Conservation (phyloP, 2,329 filamentous ascomycete species). For the Xylaria sp. region DNA sequence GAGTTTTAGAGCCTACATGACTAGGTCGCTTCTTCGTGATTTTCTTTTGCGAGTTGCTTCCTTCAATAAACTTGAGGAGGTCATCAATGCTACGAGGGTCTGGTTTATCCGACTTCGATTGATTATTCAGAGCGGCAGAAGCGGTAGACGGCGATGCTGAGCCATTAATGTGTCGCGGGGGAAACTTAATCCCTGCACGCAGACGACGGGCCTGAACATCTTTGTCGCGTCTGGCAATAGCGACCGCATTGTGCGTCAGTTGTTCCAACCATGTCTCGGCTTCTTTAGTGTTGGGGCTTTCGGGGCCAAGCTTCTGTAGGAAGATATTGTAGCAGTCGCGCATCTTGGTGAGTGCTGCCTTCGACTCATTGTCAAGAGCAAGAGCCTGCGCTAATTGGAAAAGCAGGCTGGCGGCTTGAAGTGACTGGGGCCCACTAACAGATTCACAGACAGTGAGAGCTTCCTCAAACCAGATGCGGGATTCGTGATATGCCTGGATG, state of each 20-base stretch:
- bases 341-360: constrained; percentile 90
- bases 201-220: constrained; percentile 78
- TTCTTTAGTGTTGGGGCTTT: constrained; percentile 98
- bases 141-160: constrained; percentile 47
- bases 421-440: constrained; percentile 85
- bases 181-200: constrained; percentile 72
- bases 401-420: constrained; percentile 91
- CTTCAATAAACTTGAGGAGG: constrained; percentile 92
- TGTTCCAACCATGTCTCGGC: constrained; percentile 96
- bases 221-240: constrained; percentile 91
- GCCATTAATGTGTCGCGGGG: constrained; percentile 66
- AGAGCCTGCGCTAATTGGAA: constrained; percentile 97
- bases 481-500: constrained; percentile 92
- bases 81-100: constrained; percentile 91
- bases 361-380: constrained; percentile 93
- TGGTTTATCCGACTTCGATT: constrained; percentile 42
- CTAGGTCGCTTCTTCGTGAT: constrained; percentile 61
- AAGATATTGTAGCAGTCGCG: constrained; percentile 97
- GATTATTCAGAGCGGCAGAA: constrained; percentile 43
- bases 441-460: constrained; percentile 87
- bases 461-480: constrained; percentile 94
- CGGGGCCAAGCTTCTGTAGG: constrained; percentile 80
- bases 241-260: constrained; percentile 92
- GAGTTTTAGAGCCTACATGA: constrained; percentile 61
- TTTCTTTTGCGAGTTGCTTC: constrained; percentile 60